A percentile compares a stretch with the other conserved stretches of the same genome.
These are phyloP conservation scores for Melaleuca alternifolia DNA, from an alignment of 345 rosid genomes.

Conservation along the genomic window DNA sequence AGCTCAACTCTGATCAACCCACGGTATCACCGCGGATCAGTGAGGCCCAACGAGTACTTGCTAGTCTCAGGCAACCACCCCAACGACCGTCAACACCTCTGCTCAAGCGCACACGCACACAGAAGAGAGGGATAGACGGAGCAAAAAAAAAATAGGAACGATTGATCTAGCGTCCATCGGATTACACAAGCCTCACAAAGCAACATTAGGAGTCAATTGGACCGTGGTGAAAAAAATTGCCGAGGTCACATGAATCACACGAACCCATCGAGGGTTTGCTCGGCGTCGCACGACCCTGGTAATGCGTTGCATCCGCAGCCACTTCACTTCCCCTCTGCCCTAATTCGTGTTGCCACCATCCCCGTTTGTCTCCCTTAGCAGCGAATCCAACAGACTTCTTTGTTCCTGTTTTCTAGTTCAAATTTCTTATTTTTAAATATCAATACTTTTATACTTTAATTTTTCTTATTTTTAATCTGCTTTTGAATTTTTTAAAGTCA, in stretches of 20 bases:
- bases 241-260: neutral
- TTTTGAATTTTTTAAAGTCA: no score
- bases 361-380: no score
- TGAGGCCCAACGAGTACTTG: neutral
- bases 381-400: no score
- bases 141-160: fast-evolving
- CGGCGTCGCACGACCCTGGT: neutral
- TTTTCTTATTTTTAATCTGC: no score
- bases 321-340: no score
- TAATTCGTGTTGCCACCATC: no score
- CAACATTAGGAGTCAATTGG: neutral
- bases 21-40: neutral
- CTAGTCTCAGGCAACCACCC: neutral
- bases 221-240: neutral
- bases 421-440: no score
- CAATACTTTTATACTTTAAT: no score
- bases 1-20: neutral
- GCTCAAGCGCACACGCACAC: no score
- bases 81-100: neutral
- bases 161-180: neutral
- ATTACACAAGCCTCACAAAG: neutral
- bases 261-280: neutral
- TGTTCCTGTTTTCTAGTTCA: no score
- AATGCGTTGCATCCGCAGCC: no score
- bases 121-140: neutral